phyloP scores from a whole-genome alignment of 2,329 filamentous ascomycete genomes.

The Didymellaceae sp. region DNA sequence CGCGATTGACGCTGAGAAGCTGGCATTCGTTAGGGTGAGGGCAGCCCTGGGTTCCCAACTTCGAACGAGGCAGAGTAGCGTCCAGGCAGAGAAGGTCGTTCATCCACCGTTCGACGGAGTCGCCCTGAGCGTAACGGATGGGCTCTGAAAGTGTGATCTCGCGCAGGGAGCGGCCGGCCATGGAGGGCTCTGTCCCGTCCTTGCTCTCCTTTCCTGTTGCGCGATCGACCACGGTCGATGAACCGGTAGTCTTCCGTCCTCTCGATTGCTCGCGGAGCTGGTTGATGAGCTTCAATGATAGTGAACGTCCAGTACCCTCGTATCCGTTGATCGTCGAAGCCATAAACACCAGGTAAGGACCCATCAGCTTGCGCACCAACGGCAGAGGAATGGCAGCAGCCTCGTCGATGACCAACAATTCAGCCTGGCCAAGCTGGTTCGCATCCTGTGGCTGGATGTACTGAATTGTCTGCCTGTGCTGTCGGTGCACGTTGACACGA shows the following conservation, averaged over 20 bases:
- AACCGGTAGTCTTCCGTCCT: conserved; percentile 62
- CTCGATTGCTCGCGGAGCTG: conserved; percentile 93
- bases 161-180: conserved; percentile 76
- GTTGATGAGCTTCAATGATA: conserved; percentile 96
- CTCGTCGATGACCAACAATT: conserved; percentile 95
- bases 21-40: conserved; percentile 92
- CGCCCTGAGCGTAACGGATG: conserved; percentile 90
- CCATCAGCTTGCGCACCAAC: conserved; percentile 90
- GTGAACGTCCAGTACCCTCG: conserved; percentile 91
- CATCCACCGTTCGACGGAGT: conserved; percentile 93
- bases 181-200: conserved; percentile 41
- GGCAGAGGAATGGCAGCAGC: conserved; percentile 95
- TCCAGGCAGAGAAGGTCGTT: conserved; percentile 94
- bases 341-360: conserved; percentile 98
- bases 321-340: conserved; percentile 99
- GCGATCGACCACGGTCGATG: conserved; percentile 73
- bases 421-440: conserved; percentile 92
- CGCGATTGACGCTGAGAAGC: conserved; percentile 90
- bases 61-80: conserved; percentile 82
- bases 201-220: conserved; percentile 72
- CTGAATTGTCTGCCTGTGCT: conserved; percentile 96
- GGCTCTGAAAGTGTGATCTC: conserved; percentile 94
- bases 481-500: conserved; percentile 90
- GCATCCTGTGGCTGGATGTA: conserved; percentile 97
- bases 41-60: conserved; percentile 74